Evolutionary conservation across 495 filamentous ascomycete species (phyloP), one percentile per base, ranked within the genome.

Genomic region (Xylaria castorea): DNA sequence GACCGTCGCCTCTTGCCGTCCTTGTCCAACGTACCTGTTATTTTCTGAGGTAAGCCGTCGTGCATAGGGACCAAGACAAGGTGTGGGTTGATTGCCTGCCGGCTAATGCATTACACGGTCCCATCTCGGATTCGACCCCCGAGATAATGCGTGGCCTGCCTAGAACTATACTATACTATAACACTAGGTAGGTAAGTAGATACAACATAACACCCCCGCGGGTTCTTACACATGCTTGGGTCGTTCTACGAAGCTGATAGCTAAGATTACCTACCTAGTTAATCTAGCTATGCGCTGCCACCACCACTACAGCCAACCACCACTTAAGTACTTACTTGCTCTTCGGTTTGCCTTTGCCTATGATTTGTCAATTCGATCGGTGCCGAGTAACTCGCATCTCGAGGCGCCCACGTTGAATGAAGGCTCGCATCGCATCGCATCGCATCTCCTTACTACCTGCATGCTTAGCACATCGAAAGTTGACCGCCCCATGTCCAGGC

Each of bases 31-130:
- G 18, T 60, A 32, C 27, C 27, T 18, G 16, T 51, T 30, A 36
- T n/a, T 38, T 20, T 61, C 58, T 61, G 58, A 61, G 12, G 58
- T 61, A 61, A 61, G 58, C 58, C 58, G 58, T 38, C 20, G 16
- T 38, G 57, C 57, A 61, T 61, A 60, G 11, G 3, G 25, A 3
- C 42, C 42, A 16, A 50, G n/a, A 11, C 8, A 51, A 25, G 12
- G 51, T n/a, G 22, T 55, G 22, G 27, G 53, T 25, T 57, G 20
- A 38, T 61, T 61, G 58, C 18, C 58, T 61, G 58, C 58, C 58
- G 58, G n/a, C 34, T 38, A 38, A 38, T 38, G 25, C 5, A 20
- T 9, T 11, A 32, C 27, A 9, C 27, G 5, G 4, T 18, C 53
- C 14, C 27, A 32, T 32, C 53, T 27, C 22, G 51, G 51, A 30